phyloP scores from a whole-genome alignment of 345 rosid genomes.

The Physaria fendleri region DNA sequence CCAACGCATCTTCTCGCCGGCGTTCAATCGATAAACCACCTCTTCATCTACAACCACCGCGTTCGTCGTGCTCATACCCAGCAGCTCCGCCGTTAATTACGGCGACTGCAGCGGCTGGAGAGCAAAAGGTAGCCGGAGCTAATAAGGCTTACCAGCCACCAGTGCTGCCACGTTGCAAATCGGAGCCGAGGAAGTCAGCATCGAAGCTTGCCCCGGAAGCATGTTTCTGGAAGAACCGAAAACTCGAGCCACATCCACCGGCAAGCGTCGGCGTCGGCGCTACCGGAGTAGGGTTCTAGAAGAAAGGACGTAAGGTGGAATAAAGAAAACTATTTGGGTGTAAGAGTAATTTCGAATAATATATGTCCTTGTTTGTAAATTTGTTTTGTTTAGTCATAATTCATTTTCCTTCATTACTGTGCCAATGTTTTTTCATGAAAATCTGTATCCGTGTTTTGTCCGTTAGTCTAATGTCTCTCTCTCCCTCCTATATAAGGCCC shows the following conservation, averaged over 20 bases:
- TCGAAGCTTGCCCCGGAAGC: slow-evolving; percentile 65
- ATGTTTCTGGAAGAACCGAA: slow-evolving; percentile 87
- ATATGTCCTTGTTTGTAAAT: slow-evolving; percentile 35
- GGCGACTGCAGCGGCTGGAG: slow-evolving; percentile 39
- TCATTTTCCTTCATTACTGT: slow-evolving; percentile 19
- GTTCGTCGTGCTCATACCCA: slow-evolving; percentile 83
- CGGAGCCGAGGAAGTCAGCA: slow-evolving; percentile 76
- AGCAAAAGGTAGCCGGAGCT: slow-evolving; percentile 47
- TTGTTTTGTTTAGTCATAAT: slow-evolving; percentile 21
- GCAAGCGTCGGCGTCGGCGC: slow-evolving; percentile 59
- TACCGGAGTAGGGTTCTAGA: slow-evolving; percentile 68
- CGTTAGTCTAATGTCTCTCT: slow-evolving; percentile 27
- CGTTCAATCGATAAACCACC: slow-evolving; percentile 24
- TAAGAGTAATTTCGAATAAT: slow-evolving; percentile 19
- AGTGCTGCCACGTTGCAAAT: slow-evolving; percentile 76
- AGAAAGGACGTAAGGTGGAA: background rate
- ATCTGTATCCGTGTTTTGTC: slow-evolving; percentile 17
- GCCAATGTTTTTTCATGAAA: slow-evolving; percentile 15
- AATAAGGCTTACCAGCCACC: slow-evolving; percentile 55
- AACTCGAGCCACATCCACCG: slow-evolving; percentile 72
- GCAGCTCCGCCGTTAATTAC: slow-evolving; percentile 41
- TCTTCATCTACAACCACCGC: slow-evolving; percentile 48
- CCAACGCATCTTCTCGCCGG: slow-evolving; percentile 30
- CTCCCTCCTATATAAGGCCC: slow-evolving; percentile 18
- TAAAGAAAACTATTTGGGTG: slow-evolving; percentile 21